phyloP scores from a whole-genome alignment of 805 yeast genomes.

The Millerozyma acaciae region DNA sequence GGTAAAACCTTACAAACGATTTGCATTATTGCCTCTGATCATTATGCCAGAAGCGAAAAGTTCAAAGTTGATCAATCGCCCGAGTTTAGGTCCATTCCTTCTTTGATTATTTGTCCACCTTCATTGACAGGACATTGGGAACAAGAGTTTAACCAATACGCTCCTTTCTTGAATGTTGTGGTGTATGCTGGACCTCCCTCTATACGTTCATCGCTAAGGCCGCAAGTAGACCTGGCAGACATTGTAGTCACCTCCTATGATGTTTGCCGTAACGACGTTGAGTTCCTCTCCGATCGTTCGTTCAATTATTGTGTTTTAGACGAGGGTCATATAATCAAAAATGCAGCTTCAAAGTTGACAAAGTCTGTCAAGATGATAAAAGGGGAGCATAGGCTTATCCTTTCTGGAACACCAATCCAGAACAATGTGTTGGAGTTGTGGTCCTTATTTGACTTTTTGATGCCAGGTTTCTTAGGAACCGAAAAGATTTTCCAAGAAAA shows the following conservation, averaged over 20 bases:
- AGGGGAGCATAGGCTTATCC: constrained; percentile 85
- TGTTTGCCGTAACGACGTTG: constrained; percentile 89
- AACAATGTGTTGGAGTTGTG: constrained; percentile 94
- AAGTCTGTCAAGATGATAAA: constrained; percentile 77
- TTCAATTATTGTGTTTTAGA: constrained; percentile 94
- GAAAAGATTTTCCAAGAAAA: constrained; percentile 92
- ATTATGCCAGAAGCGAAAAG: constrained; percentile 74
- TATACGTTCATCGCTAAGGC: constrained; percentile 54
- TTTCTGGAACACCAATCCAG: constrained; percentile 98
- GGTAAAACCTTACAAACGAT: constrained; percentile 97
- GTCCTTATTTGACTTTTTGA: constrained; percentile 94
- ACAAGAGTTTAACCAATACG: constrained; percentile 84
- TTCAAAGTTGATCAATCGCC: constrained; percentile 54
- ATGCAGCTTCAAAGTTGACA: constrained; percentile 81
- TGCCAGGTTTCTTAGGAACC: constrained; percentile 98
- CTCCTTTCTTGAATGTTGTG: constrained; percentile 77
- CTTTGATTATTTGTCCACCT: constrained; percentile 92
- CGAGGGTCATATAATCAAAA: constrained; percentile 97
- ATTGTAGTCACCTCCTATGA: constrained; percentile 93
- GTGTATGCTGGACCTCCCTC: constrained; percentile 95
- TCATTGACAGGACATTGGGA: constrained; percentile 99
- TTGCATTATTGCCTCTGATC: constrained; percentile 96
- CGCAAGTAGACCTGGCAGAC: constrained; percentile 57
- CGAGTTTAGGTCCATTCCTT: constrained; percentile 74
- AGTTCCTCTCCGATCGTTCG: constrained; percentile 52